Conservation (phyloP, 2,329 filamentous ascomycete genomes). For the Calonectria crousiana region DNA sequence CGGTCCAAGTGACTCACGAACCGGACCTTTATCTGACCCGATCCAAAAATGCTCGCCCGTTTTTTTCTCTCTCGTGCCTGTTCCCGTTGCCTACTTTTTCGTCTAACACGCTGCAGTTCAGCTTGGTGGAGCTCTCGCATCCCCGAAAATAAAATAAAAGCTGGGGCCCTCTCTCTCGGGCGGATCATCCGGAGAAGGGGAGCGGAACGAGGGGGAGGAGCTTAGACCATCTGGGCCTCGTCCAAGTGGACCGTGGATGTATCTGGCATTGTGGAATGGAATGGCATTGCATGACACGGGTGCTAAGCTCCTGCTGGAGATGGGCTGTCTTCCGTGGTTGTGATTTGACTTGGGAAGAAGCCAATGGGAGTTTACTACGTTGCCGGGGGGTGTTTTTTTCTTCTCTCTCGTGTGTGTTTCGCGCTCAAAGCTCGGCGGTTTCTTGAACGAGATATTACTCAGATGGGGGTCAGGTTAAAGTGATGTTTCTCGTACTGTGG, state of each 20-base stretch:
- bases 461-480: neutral
- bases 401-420: neutral
- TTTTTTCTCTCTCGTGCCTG: neutral
- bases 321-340: neutral
- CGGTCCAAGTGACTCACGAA: neutral
- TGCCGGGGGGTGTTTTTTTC: neutral
- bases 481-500: neutral
- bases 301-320: neutral
- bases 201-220: neutral
- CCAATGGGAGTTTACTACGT: neutral
- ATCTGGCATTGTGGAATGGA: neutral
- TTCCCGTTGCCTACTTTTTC: neutral
- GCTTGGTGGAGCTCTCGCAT: neutral
- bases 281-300: neutral
- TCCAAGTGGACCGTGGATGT: neutral
- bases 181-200: neutral
- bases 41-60: neutral
- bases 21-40: slow-evolving; percentile 2
- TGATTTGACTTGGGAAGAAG: neutral
- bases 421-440: neutral
- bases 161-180: neutral
- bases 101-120: slow-evolving; percentile 1
- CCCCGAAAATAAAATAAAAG: neutral
- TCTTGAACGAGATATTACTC: slow-evolving; percentile 6
- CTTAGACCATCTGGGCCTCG: neutral